Evolutionary conservation across 2,329 filamentous ascomycete species (phyloP).

Genomic region (Ophiostoma triangulosporum): DNA sequence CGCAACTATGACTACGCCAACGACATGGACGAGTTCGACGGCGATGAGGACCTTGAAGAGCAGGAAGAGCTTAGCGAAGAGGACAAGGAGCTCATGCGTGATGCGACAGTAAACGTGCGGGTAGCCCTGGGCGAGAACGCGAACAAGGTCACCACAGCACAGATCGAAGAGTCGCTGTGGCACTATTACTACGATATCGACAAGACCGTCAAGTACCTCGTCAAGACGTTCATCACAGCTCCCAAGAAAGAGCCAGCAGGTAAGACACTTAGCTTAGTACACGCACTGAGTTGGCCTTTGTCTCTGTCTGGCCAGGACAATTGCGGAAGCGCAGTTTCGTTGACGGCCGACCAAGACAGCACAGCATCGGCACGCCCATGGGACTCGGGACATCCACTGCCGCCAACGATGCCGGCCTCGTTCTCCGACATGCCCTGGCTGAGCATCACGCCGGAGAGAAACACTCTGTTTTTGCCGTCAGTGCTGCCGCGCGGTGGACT

Average conservation of each 20-base stretch:
- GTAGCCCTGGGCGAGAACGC: slow-evolving; percentile 47
- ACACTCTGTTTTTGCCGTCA: slow-evolving; percentile 49
- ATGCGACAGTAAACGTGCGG: slow-evolving; percentile 53
- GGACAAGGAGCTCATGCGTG: slow-evolving; percentile 39
- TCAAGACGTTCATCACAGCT: slow-evolving; percentile 43
- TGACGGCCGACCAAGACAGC: slow-evolving; percentile 7
- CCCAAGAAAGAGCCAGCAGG: slow-evolving; percentile 18
- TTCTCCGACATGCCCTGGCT: slow-evolving; percentile 84
- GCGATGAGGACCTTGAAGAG: slow-evolving; percentile 9
- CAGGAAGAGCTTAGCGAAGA: slow-evolving; percentile 34
- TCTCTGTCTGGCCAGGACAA: not conserved
- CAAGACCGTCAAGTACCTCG: slow-evolving; percentile 70
- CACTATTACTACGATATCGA: slow-evolving; percentile 91
- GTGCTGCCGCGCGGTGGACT: slow-evolving; percentile 48
- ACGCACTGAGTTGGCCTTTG: not conserved
- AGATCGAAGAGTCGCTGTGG: slow-evolving; percentile 86
- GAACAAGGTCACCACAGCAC: slow-evolving; percentile 40
- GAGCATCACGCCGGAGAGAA: slow-evolving; percentile 51
- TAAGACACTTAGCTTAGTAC: not conserved
- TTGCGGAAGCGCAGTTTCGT: slow-evolving; percentile 3
- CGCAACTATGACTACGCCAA: slow-evolving; percentile 37
- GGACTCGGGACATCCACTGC: slow-evolving; percentile 2
- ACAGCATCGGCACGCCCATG: not conserved
- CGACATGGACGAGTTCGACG: slow-evolving; percentile 38
- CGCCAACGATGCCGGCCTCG: slow-evolving; percentile 30